A percentile compares a stretch with the other conserved stretches of the same genome.
Evolutionary conservation across 108 stramenopile genomes (phyloP).

Genomic region (Cylindrotheca closterium): DNA sequence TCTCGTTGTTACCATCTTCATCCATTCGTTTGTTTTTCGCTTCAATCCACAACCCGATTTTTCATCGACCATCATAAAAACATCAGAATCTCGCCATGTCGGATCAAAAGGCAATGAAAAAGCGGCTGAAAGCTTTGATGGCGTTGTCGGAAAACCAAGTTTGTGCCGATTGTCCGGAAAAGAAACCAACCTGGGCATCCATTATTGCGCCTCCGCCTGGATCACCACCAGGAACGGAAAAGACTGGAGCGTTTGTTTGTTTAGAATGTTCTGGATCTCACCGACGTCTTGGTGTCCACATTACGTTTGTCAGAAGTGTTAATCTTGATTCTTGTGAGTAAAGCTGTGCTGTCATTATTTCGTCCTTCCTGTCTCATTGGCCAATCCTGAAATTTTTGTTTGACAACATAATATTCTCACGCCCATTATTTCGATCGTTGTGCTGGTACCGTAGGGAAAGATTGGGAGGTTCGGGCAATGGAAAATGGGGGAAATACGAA

Average conservation of each 20-base stretch:
- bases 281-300: conserved; percentile 96
- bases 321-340: conserved; percentile 89
- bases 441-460: conserved; percentile 62
- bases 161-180: conserved; percentile 93
- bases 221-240: conserved; percentile 64
- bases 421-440: background rate
- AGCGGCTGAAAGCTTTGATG: conserved; percentile 85
- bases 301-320: conserved; percentile 94
- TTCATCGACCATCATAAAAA: too few species aligned
- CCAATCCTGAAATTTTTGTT: background rate
- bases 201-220: conserved; percentile 86
- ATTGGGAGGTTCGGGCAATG: conserved; percentile 87
- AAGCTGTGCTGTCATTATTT: too few species aligned
- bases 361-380: background rate
- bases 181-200: conserved; percentile 96
- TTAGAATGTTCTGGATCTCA: conserved; percentile 98
- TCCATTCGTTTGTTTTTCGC: too few species aligned
- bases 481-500: conserved; percentile 90
- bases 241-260: conserved; percentile 96
- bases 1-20: too few species aligned
- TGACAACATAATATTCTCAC: too few species aligned
- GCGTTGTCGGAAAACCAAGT: conserved; percentile 83
- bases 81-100: too few species aligned
- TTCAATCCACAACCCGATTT: too few species aligned
- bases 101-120: conserved; percentile 55